Evolutionary conservation across 306 rosid species (phyloP).

Genomic region (Vigna hirtella): DNA sequence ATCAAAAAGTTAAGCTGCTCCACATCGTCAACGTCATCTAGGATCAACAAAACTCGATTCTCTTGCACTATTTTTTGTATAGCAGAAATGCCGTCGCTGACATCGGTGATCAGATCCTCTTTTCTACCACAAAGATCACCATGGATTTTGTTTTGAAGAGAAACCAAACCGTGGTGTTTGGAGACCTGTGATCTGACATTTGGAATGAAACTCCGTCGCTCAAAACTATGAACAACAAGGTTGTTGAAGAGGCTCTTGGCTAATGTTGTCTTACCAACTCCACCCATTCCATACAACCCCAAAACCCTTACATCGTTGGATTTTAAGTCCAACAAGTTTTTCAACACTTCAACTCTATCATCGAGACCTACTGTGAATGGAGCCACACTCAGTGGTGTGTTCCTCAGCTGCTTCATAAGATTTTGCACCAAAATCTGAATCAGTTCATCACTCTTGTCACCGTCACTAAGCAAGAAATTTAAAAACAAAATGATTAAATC

Average conservation of each 20-base stretch:
- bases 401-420: slow-evolving; percentile 51
- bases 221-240: slow-evolving; percentile 45
- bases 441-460: slow-evolving; percentile 24
- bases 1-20: slow-evolving; percentile 43
- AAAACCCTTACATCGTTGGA: slow-evolving; percentile 51
- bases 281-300: slow-evolving; percentile 64
- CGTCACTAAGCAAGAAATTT: not conserved
- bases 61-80: slow-evolving; percentile 33
- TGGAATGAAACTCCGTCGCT: slow-evolving; percentile 51
- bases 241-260: slow-evolving; percentile 61
- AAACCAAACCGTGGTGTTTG: slow-evolving; percentile 39
- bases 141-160: slow-evolving; percentile 47
- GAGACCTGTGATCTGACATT: slow-evolving; percentile 51
- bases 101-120: slow-evolving; percentile 18
- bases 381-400: slow-evolving; percentile 54
- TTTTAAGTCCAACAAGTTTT: slow-evolving; percentile 42
- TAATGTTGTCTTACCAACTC: slow-evolving; percentile 69
- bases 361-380: slow-evolving; percentile 57
- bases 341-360: slow-evolving; percentile 46
- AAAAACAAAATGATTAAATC: not conserved
- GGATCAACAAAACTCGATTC: slow-evolving; percentile 55
- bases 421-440: slow-evolving; percentile 41
- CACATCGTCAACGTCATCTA: slow-evolving; percentile 61
- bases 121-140: slow-evolving; percentile 29
- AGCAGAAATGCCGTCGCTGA: slow-evolving; percentile 27